Evolutionary conservation across 495 filamentous ascomycete species (phyloP).

Genomic region (Aeminium ludgeri): DNA sequence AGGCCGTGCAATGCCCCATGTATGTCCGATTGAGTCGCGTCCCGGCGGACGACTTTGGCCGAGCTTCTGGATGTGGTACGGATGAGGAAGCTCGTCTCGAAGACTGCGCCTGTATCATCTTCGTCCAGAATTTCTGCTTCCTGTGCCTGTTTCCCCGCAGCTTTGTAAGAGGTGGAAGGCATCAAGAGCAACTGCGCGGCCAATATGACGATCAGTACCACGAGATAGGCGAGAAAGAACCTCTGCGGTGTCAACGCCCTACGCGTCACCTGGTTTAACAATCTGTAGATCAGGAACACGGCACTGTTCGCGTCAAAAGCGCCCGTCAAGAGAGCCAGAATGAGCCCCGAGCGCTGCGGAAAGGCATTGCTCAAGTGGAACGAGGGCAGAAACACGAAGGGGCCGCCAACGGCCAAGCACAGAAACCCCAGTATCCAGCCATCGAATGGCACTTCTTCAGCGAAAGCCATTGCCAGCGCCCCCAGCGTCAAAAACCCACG

Average conservation of each 20-base stretch:
- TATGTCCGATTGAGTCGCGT: constrained; percentile 52
- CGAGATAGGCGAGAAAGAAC: constrained; percentile 65
- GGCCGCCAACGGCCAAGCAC: constrained; percentile 67
- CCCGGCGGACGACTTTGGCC: constrained; percentile 37
- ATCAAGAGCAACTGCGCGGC: constrained; percentile 56
- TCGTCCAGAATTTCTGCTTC: constrained; percentile 26
- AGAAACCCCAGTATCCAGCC: constrained; percentile 66
- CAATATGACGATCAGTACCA: constrained; percentile 55
- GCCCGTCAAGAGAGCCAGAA: constrained; percentile 70
- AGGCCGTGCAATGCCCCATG: constrained; percentile 78
- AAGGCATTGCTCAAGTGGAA: constrained; percentile 93
- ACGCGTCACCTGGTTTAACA: constrained; percentile 48
- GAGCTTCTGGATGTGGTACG: constrained; percentile 36
- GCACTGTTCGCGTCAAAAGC: constrained; percentile 82
- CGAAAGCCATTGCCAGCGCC: constrained; percentile 52
- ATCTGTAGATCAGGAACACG: constrained; percentile 70
- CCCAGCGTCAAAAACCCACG: constrained; percentile 49
- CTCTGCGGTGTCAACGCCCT: constrained; percentile 44
- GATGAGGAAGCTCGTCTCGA: constrained; percentile 50
- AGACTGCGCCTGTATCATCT: constrained; percentile 3
- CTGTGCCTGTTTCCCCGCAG: constrained; percentile 56
- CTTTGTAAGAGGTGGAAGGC: constrained; percentile 73
- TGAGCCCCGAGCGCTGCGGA: constrained; percentile 66
- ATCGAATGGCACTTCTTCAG: constrained; percentile 46
- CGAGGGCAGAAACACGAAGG: constrained; percentile 77